phyloP scores from a whole-genome alignment of 208 protist genomes.

The Trypanosoma mega region DNA sequence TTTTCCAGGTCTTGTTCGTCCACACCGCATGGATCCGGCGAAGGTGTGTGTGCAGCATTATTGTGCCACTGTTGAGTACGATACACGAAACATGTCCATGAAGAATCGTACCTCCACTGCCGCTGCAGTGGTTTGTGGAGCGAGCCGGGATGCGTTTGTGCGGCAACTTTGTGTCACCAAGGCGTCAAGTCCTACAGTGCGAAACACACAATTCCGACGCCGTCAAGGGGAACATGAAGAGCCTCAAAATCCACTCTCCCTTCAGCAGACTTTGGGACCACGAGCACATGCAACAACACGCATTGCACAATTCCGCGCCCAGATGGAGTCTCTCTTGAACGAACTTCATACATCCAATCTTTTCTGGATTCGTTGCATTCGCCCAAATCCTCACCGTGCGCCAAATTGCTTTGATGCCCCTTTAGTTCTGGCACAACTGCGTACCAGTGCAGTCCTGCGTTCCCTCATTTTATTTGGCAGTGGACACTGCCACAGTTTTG shows the following conservation, averaged over 20 bases:
- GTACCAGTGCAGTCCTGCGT: conserved; percentile 6
- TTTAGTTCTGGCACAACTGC: conserved; percentile 16
- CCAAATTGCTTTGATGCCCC: conserved; percentile 14
- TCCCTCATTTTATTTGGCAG: conserved; percentile 15
- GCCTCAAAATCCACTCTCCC: background rate
- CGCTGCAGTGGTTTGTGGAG: conserved; percentile 6
- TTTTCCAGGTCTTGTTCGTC: conserved; percentile 15
- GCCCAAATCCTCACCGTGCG: conserved; percentile 13
- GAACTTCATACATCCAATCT: conserved; percentile 10
- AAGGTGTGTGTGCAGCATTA: conserved; percentile 23
- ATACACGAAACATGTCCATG: conserved; percentile 18
- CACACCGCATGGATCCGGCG: conserved; percentile 2
- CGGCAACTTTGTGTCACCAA: conserved; percentile 5
- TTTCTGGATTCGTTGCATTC: conserved; percentile 27
- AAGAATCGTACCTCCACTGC: conserved; percentile 25
- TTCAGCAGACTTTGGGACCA: background rate
- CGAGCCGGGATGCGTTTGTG: conserved; percentile 17
- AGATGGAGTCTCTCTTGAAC: conserved; percentile 19
- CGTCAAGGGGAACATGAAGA: background rate
- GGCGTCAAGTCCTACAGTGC: background rate
- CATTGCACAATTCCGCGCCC: conserved; percentile 24
- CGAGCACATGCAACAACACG: conserved; percentile 17
- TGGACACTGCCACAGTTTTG: conserved; percentile 16
- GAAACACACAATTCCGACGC: too few species aligned
- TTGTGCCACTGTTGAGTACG: conserved; percentile 19